A percentile compares a stretch with the other conserved stretches of the same genome.
Evolutionary conservation across 2,329 filamentous ascomycete species (phyloP).

Genomic region (Teratosphaeria gauchensis): DNA sequence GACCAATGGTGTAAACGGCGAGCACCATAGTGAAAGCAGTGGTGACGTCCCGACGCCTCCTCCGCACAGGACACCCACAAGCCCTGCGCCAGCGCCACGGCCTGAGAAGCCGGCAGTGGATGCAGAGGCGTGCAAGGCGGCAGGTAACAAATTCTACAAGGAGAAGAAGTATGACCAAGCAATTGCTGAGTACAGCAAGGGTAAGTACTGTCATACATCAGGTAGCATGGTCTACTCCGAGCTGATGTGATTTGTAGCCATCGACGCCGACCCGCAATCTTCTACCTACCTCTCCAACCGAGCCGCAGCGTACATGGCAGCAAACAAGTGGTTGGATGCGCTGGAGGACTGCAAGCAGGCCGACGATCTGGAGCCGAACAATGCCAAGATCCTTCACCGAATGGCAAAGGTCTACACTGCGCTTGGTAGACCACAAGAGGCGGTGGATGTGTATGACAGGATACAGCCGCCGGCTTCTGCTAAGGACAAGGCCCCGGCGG

Average conservation of each 20-base stretch:
- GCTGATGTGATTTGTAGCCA: slow-evolving; percentile 47
- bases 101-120: slow-evolving; percentile 49
- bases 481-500: slow-evolving; percentile 76
- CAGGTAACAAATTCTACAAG: slow-evolving; percentile 96
- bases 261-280: slow-evolving; percentile 76
- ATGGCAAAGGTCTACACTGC: slow-evolving; percentile 83
- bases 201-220: slow-evolving; percentile 41
- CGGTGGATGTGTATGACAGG: slow-evolving; percentile 68
- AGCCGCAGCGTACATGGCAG: slow-evolving; percentile 87
- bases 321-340: slow-evolving; percentile 66
- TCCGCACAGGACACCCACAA: slow-evolving; percentile 53
- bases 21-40: slow-evolving; percentile 34
- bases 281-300: slow-evolving; percentile 90
- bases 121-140: slow-evolving; percentile 82
- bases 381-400: slow-evolving; percentile 78
- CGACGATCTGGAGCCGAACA: slow-evolving; percentile 72
- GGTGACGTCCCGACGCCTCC: slow-evolving; percentile 54
- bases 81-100: slow-evolving; percentile 38
- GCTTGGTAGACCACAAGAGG: slow-evolving; percentile 77
- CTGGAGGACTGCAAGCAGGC: slow-evolving; percentile 79
- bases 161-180: slow-evolving; percentile 80
- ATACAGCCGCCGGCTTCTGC: slow-evolving; percentile 72
- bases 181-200: slow-evolving; percentile 90
- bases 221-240: slow-evolving; percentile 11
- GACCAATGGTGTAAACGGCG: slow-evolving; percentile 32